Percentiles rank a stretch among this genome's conserved stretches.
These are phyloP conservation scores for Phanerodontia chrysosporium DNA, from an alignment of 768 basidiomycete genomes.

Conservation along the genomic window DNA sequence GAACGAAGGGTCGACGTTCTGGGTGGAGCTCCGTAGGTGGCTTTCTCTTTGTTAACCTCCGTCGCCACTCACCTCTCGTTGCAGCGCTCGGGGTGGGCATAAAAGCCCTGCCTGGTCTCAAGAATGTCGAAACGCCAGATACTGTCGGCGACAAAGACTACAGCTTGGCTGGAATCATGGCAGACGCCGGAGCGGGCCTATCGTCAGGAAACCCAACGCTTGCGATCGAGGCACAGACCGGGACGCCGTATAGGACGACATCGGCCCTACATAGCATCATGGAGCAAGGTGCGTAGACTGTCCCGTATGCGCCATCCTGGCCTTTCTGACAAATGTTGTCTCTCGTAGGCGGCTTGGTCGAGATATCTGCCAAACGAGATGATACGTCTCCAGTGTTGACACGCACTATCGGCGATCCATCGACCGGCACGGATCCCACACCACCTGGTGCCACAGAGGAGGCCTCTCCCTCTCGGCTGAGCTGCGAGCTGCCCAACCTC, in stretches of 20 bases:
- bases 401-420: conserved; percentile 39
- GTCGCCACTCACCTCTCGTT: not conserved
- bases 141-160: not conserved
- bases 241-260: not conserved
- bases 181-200: not conserved
- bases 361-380: conserved; percentile 26
- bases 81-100: conserved; percentile 63
- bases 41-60: conserved; percentile 3
- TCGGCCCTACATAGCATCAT: conserved; percentile 58
- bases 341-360: conserved; percentile 52
- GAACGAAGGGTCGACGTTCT: conserved; percentile 78
- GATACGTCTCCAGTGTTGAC: conserved; percentile 29
- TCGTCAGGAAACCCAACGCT: not conserved
- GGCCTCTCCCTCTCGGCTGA: conserved; percentile 1
- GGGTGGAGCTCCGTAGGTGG: conserved; percentile 69
- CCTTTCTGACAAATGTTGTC: not conserved
- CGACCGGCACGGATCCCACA: conserved; percentile 29
- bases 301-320: not conserved
- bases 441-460: conserved; percentile 2
- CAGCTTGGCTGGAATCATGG: not conserved
- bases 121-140: not conserved
- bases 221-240: conserved; percentile 19
- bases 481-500: conserved; percentile 9
- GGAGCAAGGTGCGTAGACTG: conserved; percentile 46
- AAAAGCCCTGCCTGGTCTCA: conserved; percentile 34